Conservation (phyloP, 768 basidiomycete genomes). For the Mycena capillaripes region DNA sequence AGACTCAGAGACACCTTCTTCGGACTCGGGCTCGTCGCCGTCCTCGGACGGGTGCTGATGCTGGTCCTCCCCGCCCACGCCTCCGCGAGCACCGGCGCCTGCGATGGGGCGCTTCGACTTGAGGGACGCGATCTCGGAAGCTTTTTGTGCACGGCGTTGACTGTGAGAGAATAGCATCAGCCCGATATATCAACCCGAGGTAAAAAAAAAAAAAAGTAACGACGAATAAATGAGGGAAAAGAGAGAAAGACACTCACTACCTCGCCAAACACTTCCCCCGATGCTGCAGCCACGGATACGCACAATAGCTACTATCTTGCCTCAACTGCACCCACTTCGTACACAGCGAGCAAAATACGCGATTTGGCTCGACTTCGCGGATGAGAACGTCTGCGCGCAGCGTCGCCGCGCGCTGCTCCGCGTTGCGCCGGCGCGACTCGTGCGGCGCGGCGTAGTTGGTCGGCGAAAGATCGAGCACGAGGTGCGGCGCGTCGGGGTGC, state of each 20-base stretch:
- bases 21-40: constrained; percentile 49
- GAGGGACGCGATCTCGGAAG: constrained; percentile 64
- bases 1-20: constrained; percentile 42
- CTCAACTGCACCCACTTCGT: constrained; percentile 88
- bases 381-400: constrained; percentile 77
- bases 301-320: constrained; percentile 84
- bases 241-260: constrained; percentile 61
- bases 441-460: constrained; percentile 68
- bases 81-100: too few relatives aligned
- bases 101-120: constrained; percentile 45
- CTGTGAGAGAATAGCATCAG: constrained; percentile 46
- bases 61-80: not conserved
- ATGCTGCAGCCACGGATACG: constrained; percentile 88
- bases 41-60: constrained; percentile 7
- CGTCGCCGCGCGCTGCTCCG: constrained; percentile 83
- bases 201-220: not conserved
- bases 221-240: constrained; percentile 8
- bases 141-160: constrained; percentile 69
- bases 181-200: not conserved
- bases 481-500: constrained; percentile 51
- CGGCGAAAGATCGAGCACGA: constrained; percentile 71
- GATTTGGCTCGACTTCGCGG: constrained; percentile 78
- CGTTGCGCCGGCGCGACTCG: constrained; percentile 81
- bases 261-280: constrained; percentile 81
- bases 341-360: constrained; percentile 82